A percentile compares a stretch with the other conserved stretches of the same genome.
Evolutionary conservation across 208 protist genomes (phyloP).

Genomic region (Trichomonas vaginalis): DNA sequence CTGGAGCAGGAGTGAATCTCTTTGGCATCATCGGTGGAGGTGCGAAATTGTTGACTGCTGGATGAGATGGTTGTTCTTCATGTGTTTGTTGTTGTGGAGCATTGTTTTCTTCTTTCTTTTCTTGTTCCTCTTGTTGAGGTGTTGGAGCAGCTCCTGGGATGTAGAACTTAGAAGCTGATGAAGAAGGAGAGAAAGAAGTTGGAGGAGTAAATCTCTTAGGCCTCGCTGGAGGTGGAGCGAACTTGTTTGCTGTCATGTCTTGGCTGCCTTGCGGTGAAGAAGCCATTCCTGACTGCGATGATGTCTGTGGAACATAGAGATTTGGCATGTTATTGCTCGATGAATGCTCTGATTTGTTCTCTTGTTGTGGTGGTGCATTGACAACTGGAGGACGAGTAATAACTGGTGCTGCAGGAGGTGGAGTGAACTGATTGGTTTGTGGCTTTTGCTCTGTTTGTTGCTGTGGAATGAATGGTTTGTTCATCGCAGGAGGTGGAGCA

Average conservation of each 20-base stretch:
- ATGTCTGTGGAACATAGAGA: no score
- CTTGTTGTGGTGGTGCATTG: no score
- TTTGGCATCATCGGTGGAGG: not conserved
- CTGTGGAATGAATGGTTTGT: not conserved
- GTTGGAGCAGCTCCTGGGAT: not conserved
- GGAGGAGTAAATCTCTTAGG: not conserved
- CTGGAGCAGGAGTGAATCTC: no score
- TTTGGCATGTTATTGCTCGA: no score
- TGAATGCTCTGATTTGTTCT: no score
- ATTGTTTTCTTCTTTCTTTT: not conserved
- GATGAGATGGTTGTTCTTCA: not conserved
- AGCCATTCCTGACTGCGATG: no score
- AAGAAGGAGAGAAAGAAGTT: no score
- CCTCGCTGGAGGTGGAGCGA: not conserved
- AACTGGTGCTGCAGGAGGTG: not conserved
- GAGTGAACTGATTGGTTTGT: no score
- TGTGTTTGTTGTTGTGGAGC: not conserved
- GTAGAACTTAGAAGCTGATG: no score
- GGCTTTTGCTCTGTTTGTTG: no score
- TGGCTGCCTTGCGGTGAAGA: not conserved
- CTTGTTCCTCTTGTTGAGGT: not conserved
- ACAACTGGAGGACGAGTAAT: not conserved
- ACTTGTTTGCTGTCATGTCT: not conserved
- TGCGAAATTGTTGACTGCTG: not conserved
- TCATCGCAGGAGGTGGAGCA: not conserved